Conservation (phyloP, 441 rosid genomes). For the Jatropha multifida region DNA sequence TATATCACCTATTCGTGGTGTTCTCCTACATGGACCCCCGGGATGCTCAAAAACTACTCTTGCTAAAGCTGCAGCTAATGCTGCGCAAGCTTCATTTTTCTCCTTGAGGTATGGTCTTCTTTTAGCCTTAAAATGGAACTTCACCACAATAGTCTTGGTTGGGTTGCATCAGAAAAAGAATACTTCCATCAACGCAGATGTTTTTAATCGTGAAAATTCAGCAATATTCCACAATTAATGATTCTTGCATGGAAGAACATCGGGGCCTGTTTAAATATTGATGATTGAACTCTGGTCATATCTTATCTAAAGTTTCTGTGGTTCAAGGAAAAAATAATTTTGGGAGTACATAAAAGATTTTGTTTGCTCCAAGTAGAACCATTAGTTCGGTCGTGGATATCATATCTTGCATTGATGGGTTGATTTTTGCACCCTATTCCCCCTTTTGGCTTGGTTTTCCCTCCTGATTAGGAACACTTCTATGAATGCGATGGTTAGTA, state of each 20-base stretch:
- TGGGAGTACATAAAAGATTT: background rate
- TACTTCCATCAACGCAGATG: background rate
- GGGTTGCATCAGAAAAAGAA: background rate
- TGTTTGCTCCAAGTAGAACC: background rate
- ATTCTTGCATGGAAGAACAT: background rate
- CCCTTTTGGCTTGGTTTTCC: background rate
- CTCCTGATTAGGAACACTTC: background rate
- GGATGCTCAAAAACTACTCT: constrained; percentile 98
- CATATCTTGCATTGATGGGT: background rate
- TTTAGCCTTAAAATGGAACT: background rate
- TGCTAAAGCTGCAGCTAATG: constrained; percentile 93
- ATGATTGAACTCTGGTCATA: background rate
- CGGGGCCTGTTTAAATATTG: background rate
- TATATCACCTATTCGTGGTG: constrained; percentile 81
- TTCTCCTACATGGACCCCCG: constrained; percentile 94
- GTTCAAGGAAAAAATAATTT: background rate
- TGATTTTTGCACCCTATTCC: background rate
- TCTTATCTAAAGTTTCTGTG: background rate
- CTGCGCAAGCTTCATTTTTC: constrained; percentile 91
- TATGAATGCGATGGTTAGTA: background rate
- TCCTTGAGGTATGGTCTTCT: constrained; percentile 63
- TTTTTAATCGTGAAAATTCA: background rate
- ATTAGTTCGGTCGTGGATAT: background rate
- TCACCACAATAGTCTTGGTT: background rate
- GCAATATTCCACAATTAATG: background rate